These are phyloP conservation scores for Zygosaccharomyces lentus DNA, from an alignment of 805 yeast species.

Conservation along the genomic window DNA sequence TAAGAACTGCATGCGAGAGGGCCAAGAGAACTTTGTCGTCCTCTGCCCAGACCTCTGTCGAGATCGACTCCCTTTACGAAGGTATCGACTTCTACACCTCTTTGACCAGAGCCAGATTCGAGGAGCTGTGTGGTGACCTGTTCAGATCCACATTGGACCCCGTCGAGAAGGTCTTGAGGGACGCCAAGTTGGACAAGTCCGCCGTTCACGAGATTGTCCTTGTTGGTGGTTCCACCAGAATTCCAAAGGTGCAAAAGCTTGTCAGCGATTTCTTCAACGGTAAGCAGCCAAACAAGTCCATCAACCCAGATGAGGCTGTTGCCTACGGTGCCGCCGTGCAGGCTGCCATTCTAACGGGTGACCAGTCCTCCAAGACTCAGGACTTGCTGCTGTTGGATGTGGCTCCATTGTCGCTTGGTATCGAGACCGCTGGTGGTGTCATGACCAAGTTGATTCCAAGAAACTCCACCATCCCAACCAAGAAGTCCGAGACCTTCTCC, in stretches of 20 bases:
- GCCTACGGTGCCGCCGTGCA: slow-evolving; percentile 99
- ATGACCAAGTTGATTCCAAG: slow-evolving; percentile 99
- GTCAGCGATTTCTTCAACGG: slow-evolving; percentile 98
- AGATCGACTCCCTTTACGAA: slow-evolving; percentile 92
- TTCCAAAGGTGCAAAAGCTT: slow-evolving; percentile 96
- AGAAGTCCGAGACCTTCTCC: slow-evolving; percentile 96
- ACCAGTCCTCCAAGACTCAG: slow-evolving; percentile 95
- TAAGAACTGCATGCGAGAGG: slow-evolving; percentile 98
- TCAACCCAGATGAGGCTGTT: slow-evolving; percentile 99
- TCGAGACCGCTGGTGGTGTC: slow-evolving; percentile 99
- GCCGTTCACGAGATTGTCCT: slow-evolving; percentile 90
- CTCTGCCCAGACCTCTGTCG: slow-evolving; percentile 93
- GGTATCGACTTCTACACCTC: slow-evolving; percentile 98
- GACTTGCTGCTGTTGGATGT: slow-evolving; percentile 95
- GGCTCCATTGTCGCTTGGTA: slow-evolving; percentile 97
- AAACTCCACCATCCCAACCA: slow-evolving; percentile 97
- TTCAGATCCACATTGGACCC: slow-evolving; percentile 95
- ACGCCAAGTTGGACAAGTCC: slow-evolving; percentile 89
- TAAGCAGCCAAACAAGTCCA: slow-evolving; percentile 96
- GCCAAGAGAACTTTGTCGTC: slow-evolving; percentile 98
- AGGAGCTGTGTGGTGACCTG: slow-evolving; percentile 93
- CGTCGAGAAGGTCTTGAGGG: slow-evolving; percentile 92
- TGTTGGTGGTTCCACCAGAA: slow-evolving; percentile 99
- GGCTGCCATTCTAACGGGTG: slow-evolving; percentile 97
- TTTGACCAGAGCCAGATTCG: slow-evolving; percentile 97